phyloP scores from a whole-genome alignment of 768 basidiomycete genomes.

The Tremella yokohamensis region DNA sequence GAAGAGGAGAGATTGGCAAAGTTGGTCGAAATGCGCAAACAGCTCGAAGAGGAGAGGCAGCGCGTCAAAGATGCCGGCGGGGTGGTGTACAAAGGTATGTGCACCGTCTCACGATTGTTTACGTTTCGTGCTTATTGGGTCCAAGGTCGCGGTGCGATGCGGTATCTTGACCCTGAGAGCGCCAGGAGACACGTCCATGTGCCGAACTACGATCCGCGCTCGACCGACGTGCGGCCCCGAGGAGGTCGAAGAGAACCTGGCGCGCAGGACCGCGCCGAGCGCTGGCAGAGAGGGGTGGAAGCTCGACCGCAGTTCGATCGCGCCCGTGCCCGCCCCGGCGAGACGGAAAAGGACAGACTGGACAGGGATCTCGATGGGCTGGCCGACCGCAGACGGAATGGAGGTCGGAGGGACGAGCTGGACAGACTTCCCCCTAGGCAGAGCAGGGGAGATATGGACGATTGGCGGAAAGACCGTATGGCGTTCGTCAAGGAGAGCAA shows the following conservation, averaged over 20 bases:
- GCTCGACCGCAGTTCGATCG: constrained; percentile 10
- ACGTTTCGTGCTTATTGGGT: background rate
- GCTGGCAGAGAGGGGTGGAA: constrained; percentile 29
- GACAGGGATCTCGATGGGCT: constrained; percentile 20
- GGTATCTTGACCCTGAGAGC: constrained; percentile 46
- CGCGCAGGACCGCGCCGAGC: constrained; percentile 7
- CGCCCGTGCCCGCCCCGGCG: background rate
- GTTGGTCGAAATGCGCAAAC: constrained; percentile 26
- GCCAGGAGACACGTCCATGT: constrained; percentile 13
- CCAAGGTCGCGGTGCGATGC: constrained; percentile 48
- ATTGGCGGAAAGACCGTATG: constrained; percentile 6
- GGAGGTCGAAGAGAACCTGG: constrained; percentile 6
- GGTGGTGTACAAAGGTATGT: constrained; percentile 48
- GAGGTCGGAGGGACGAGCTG: background rate
- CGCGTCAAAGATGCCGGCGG: constrained; percentile 32
- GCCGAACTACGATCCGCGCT: constrained; percentile 24
- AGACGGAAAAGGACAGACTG: background rate
- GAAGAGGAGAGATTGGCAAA: constrained; percentile 31
- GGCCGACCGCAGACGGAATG: constrained; percentile 9
- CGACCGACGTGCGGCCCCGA: constrained; percentile 18
- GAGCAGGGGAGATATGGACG: constrained; percentile 12
- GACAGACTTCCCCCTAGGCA: background rate
- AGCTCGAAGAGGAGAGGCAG: constrained; percentile 32
- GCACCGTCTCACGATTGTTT: background rate
- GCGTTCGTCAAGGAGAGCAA: constrained; percentile 9